These are phyloP conservation scores for Solanum chilense DNA, from an alignment of 257 asterid genomes.

Conservation along the genomic window DNA sequence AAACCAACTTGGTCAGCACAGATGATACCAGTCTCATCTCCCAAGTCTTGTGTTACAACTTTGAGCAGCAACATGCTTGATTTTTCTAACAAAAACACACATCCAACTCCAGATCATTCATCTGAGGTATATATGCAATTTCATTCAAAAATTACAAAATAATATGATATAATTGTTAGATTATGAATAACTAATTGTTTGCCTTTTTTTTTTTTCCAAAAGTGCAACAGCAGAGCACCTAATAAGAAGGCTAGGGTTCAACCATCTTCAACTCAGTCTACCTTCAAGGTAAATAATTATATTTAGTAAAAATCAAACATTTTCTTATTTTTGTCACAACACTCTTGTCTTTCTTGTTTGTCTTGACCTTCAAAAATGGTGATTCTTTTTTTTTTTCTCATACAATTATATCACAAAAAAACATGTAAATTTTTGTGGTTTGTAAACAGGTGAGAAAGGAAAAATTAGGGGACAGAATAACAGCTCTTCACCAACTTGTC, in stretches of 20 bases:
- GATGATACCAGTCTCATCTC: slow-evolving; percentile 39
- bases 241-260: slow-evolving; percentile 64
- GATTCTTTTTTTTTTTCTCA: slow-evolving; percentile 28
- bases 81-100: slow-evolving; percentile 33
- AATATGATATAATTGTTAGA: not conserved
- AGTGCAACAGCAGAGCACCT: slow-evolving; percentile 53
- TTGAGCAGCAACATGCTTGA: slow-evolving; percentile 40
- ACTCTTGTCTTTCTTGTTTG: slow-evolving; percentile 59
- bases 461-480: slow-evolving; percentile 73
- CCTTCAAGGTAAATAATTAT: slow-evolving; percentile 46
- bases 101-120: slow-evolving; percentile 34
- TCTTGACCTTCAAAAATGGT: slow-evolving; percentile 11
- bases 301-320: not conserved
- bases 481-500: slow-evolving; percentile 83
- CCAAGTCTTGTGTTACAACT: slow-evolving; percentile 40
- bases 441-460: slow-evolving; percentile 66
- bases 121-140: slow-evolving; percentile 26
- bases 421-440: not conserved
- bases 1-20: slow-evolving; percentile 25
- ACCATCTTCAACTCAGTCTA: slow-evolving; percentile 44
- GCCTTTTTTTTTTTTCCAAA: not conserved
- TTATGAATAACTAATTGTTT: not conserved
- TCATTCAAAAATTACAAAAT: too few species aligned
- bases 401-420: slow-evolving; percentile 20
- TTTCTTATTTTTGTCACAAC: slow-evolving; percentile 31